These are phyloP conservation scores for Rhexocercosporidium sp. DNA, from an alignment of 2,329 filamentous ascomycete species.

Conservation along the genomic window DNA sequence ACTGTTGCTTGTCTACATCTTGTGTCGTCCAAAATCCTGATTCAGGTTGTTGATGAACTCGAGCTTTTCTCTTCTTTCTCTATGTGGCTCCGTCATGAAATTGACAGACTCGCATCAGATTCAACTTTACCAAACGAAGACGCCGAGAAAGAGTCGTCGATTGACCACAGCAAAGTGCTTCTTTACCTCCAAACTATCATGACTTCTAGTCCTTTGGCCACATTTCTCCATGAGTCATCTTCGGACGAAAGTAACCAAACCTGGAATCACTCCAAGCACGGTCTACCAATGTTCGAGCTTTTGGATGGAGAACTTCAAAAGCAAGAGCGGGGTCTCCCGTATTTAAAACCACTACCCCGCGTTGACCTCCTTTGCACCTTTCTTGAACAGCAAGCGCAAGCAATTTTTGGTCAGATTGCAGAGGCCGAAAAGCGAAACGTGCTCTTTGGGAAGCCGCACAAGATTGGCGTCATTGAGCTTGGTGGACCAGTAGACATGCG, in stretches of 20 bases:
- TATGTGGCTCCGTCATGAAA: conserved; percentile 81
- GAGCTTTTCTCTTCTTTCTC: conserved; percentile 80
- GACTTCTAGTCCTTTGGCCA: conserved; percentile 65
- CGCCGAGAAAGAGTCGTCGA: conserved; percentile 75
- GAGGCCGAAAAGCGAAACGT: conserved; percentile 72
- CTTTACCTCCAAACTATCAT: conserved; percentile 79
- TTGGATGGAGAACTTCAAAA: conserved; percentile 45
- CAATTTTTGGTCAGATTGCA: conserved; percentile 70
- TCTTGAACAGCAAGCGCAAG: conserved; percentile 61
- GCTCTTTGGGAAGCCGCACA: conserved; percentile 60
- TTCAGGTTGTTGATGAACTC: conserved; percentile 76
- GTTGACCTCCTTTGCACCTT: conserved; percentile 68
- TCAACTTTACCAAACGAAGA: conserved; percentile 68
- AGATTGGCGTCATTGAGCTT: conserved; percentile 29
- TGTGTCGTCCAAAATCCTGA: conserved; percentile 74
- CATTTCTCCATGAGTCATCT: conserved; percentile 60
- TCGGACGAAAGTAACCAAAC: conserved; percentile 57
- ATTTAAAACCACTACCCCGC: conserved; percentile 60
- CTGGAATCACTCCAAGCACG: conserved; percentile 51
- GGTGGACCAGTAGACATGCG: conserved; percentile 36
- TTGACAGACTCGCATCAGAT: conserved; percentile 75
- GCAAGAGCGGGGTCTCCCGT: conserved; percentile 37
- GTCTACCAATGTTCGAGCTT: conserved; percentile 52
- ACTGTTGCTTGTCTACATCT: conserved; percentile 77
- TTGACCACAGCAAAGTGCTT: conserved; percentile 75